A percentile compares a stretch with the other conserved stretches of the same genome.
phyloP scores from a whole-genome alignment of 2,329 filamentous ascomycete species.

The Zymoseptoria passerinii region DNA sequence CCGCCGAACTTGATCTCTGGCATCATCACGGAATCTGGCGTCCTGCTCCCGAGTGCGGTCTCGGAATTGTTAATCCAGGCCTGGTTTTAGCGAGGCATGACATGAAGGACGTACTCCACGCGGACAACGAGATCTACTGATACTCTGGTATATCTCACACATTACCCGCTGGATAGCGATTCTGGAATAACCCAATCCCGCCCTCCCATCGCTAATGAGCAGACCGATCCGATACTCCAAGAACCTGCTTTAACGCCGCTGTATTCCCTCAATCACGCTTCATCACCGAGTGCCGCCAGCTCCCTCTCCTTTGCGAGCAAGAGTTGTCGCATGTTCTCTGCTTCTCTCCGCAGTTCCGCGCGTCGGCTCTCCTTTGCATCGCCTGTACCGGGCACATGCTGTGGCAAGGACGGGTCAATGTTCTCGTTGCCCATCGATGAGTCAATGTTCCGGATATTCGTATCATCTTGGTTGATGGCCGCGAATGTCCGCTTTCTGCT shows the following conservation, averaged over 20 bases:
- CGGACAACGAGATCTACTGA: background rate
- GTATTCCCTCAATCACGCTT: conserved; percentile 4
- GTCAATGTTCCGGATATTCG: conserved; percentile 11
- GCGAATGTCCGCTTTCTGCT: conserved; percentile 61
- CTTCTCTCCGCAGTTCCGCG: conserved; percentile 60
- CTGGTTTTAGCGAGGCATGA: conserved; percentile 32
- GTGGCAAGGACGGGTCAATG: conserved; percentile 32
- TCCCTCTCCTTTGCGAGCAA: conserved; percentile 67
- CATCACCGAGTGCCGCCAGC: conserved; percentile 41
- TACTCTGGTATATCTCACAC: background rate
- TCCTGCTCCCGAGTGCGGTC: conserved; percentile 61
- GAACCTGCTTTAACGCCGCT: background rate
- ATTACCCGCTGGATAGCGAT: background rate
- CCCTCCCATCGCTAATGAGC: background rate
- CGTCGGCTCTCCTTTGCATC: conserved; percentile 51
- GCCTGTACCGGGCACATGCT: conserved; percentile 14
- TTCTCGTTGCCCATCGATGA: conserved; percentile 19
- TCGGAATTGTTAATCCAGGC: conserved; percentile 64
- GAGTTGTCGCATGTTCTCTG: conserved; percentile 66
- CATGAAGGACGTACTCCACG: no score
- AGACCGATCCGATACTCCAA: background rate
- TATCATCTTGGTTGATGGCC: conserved; percentile 20
- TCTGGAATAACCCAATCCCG: background rate
- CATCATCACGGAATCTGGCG: conserved; percentile 67
- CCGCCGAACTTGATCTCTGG: conserved; percentile 62